Conservation (phyloP, 2,329 filamentous ascomycete genomes). For the Berkeleyomyces basicola region DNA sequence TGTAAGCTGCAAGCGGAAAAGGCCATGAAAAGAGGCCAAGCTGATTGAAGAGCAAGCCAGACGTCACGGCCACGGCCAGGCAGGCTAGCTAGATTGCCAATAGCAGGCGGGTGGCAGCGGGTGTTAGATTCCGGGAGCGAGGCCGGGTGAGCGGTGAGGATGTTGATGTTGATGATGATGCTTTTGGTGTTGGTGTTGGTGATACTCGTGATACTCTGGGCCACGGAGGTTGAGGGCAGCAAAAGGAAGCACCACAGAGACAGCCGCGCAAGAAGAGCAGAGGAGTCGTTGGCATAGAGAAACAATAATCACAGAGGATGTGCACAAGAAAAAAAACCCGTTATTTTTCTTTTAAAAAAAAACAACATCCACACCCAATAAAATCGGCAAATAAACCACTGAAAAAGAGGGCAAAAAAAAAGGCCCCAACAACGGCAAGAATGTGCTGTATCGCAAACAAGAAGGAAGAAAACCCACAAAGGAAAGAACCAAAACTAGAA, state of each 20-base stretch:
- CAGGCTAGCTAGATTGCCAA: too few species aligned
- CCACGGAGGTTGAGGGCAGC: too few species aligned
- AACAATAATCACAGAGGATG: too few species aligned
- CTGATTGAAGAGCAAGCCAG: not conserved
- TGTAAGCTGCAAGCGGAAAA: not conserved
- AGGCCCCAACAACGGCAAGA: not conserved
- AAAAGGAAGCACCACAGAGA: too few species aligned
- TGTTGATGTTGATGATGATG: not conserved
- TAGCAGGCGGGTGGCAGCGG: too few species aligned
- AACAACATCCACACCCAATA: not conserved
- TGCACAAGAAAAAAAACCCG: too few species aligned
- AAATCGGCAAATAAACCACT: not conserved
- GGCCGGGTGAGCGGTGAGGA: not conserved
- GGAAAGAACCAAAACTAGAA: conserved; percentile 1
- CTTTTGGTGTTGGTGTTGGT: not conserved
- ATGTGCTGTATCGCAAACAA: not conserved
- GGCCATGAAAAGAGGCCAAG: not conserved
- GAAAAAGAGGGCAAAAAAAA: not conserved
- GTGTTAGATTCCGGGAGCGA: too few species aligned
- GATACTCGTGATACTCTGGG: not conserved
- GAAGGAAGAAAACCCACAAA: not conserved
- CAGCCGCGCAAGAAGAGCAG: not conserved
- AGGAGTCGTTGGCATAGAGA: too few species aligned
- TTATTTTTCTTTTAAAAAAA: not conserved
- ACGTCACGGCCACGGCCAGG: not conserved